These are phyloP conservation scores for Globisporangium splendens DNA, from an alignment of 352 stramenopile genomes.

Conservation along the genomic window DNA sequence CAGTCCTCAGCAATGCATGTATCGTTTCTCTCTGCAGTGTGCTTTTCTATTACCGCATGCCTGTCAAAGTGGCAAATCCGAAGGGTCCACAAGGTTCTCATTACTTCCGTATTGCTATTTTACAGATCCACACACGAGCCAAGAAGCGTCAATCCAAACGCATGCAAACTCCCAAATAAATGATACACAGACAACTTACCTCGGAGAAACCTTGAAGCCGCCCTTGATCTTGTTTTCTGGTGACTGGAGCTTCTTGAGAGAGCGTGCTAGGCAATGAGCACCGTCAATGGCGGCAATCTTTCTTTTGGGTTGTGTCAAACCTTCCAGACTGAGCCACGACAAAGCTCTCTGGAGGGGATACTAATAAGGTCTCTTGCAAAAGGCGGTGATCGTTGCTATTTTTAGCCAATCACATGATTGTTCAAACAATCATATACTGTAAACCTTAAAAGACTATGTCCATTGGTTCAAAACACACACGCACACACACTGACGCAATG, in stretches of 20 bases:
- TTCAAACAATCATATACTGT: too few relatives aligned
- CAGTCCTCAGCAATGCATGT: too few relatives aligned
- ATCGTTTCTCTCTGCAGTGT: too few relatives aligned
- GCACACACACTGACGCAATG: too few relatives aligned
- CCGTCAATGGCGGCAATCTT: not conserved
- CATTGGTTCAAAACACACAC: too few relatives aligned
- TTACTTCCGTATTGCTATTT: conserved; percentile 1
- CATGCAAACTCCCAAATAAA: not conserved
- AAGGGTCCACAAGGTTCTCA: conserved; percentile 6
- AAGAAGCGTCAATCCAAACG: not conserved
- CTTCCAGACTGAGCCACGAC: too few relatives aligned
- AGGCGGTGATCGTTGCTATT: too few relatives aligned
- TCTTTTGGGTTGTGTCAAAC: too few relatives aligned
- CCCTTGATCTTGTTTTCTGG: conserved; percentile 25
- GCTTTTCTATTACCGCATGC: not conserved
- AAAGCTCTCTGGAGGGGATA: too few relatives aligned
- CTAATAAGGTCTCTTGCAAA: too few relatives aligned
- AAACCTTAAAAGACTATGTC: too few relatives aligned
- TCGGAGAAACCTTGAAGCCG: conserved; percentile 28
- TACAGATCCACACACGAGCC: not conserved
- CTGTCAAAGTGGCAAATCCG: conserved; percentile 1
- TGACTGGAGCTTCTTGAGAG: conserved; percentile 15
- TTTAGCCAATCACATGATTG: too few relatives aligned
- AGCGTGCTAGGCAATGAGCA: conserved; percentile 15
- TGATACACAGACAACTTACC: conserved; percentile 11